A percentile compares a stretch with the other conserved stretches of the same genome.
Conservation (phyloP, 73 alveolate species). For the Stentor coeruleus region DNA sequence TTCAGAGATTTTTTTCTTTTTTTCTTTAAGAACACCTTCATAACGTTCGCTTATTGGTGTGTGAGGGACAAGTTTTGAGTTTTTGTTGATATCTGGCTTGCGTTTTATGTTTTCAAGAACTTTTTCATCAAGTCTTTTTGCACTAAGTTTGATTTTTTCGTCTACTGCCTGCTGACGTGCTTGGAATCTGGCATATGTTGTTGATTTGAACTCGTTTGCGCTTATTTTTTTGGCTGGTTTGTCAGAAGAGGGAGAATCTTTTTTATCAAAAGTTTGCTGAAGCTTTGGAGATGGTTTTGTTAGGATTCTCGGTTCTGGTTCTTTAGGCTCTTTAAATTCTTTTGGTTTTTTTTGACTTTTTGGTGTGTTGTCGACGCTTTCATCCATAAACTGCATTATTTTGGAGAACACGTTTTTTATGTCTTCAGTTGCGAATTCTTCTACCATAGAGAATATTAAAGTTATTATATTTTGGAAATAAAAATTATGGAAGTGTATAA, state of each 20-base stretch:
- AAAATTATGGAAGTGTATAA: slow-evolving; percentile 27
- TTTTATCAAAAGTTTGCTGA: not conserved
- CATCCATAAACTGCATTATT: not conserved
- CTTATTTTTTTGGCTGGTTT: not conserved
- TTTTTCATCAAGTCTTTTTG: not conserved
- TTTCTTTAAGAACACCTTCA: not conserved
- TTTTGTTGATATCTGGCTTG: not conserved
- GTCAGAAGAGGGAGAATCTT: not conserved
- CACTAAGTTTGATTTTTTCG: not conserved
- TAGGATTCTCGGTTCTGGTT: not conserved
- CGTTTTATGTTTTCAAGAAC: not conserved
- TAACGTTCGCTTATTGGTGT: not conserved
- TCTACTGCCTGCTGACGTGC: not conserved
- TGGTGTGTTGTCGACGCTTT: not conserved
- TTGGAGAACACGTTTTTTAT: slow-evolving; percentile 1
- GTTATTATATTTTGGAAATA: too few relatives aligned
- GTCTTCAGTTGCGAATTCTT: slow-evolving; percentile 12
- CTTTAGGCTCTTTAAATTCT: not conserved
- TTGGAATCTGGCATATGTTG: not conserved
- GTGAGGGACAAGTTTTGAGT: not conserved
- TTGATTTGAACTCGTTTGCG: not conserved
- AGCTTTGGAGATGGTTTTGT: not conserved
- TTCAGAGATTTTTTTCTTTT: not conserved
- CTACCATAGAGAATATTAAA: too few relatives aligned
- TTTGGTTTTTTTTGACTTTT: not conserved